Base-by-base conservation (phyloP, 768 basidiomycete genomes). In the Phlebiopsis flavidoalba region DNA sequence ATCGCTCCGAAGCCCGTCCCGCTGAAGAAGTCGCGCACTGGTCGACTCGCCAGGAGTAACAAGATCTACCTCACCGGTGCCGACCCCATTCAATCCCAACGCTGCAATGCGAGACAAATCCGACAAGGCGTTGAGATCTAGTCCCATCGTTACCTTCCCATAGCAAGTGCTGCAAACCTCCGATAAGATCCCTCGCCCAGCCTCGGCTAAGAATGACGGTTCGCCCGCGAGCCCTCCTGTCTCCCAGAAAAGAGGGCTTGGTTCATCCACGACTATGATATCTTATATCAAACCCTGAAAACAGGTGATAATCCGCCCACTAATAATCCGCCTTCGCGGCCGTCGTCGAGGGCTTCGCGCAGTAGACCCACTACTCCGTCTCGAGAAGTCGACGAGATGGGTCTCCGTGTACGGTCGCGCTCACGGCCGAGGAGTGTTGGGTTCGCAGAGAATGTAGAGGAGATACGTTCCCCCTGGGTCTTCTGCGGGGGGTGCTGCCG, bases 221-320 rank as follows among this genome's bases (percentile, higher is more conserved):
- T 60, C 59, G 6, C 53, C 50, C 17, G 59, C 59, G 14, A 64
- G 63, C 45, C 45, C 63, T 15, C 33, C 59, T 21, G 17, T 56
- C 3, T 60, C 65, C 43, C 60, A 72, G 59, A 73, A 70, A 36
- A 60, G 63, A 71, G 81, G 78, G 8, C 75, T 88, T 31, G 90
- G 90, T 53, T 91, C 90, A 48, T 85, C 88, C 0, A 85, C 83
- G n/a, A 92, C 89, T 12, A 78, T 89, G 78, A 80, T 91, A 60
- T 82, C 89, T 21, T 85, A 79, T 69, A 80, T 85, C 61, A 80
- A 80, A 48, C 75, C 82, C 66, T 69, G 57, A 80, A 79, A 69
- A 80, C 80, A 12, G 78, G 77, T 15, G 80, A 86, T 48, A 69
- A 74, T 65, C 73, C 78, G 67, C 64, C 59, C 58, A 63, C 65